Base-by-base conservation (phyloP, 139 green algal genomes). In the Tetraselmis striata region DNA sequence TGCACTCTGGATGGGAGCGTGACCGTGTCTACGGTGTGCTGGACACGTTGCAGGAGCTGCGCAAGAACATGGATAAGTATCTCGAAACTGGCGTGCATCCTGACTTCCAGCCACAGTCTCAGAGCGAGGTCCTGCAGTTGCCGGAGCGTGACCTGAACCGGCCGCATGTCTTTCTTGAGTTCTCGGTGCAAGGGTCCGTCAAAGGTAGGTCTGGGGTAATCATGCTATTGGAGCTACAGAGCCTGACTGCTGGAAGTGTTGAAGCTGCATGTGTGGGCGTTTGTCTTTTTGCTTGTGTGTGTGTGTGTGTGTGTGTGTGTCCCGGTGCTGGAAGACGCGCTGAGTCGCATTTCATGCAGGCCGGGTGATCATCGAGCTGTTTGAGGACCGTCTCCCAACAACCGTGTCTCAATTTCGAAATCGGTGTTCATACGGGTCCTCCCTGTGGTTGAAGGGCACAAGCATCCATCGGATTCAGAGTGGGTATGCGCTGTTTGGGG, bases 61-160 rank as follows among this genome's bases (percentile, higher is more conserved):
- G 28, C 18, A 76, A 74, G 11, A 75, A 84, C 80, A 84, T 84
- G 80, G 59, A 45, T 29, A 32, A n/a, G 80, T 84, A 59, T 24
- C 32, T 32, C 1, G 80, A 84, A 24, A 84, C 80, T 74, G 80
- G 80, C 5, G 80, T 77, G 28, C 80, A 84, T 32, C 80, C 80
- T 1, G 80, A 84, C 22, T 59, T 84, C 23, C 59, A 76, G 32
- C 29, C 28, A 24, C 59, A 31, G 59, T 45, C 29, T 2, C 29
- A 28, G 29, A 78, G 5, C 25, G 23, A 79, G 29, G 59, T 78
- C 2, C 29, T 2, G 79, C 31, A n/a, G 76, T 22, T 82, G 2
- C 79, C 79, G 18, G 30, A 78, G 2, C 76, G 75, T 23, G 30
- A 79, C 30, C 30, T 31, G 2, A 29, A 79, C 31, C 79, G 79